These are phyloP conservation scores for Candida corydali DNA, from an alignment of 805 yeast species.

Conservation along the genomic window DNA sequence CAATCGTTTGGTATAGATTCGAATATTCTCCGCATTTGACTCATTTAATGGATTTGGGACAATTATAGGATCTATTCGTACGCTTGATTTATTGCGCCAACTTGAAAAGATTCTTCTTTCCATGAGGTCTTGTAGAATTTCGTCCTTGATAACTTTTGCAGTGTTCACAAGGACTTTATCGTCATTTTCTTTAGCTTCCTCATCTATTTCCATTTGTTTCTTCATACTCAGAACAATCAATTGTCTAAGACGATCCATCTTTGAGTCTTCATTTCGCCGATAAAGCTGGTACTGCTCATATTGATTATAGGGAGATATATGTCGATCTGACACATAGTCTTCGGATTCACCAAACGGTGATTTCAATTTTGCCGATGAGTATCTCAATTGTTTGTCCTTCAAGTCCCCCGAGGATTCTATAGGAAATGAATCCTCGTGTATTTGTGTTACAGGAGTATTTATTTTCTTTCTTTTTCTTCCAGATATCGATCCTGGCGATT, in stretches of 20 bases:
- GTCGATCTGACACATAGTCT: slow-evolving; percentile 21
- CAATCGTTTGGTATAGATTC: slow-evolving; percentile 43
- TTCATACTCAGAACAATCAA: slow-evolving; percentile 65
- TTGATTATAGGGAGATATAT: slow-evolving; percentile 22
- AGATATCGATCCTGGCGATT: slow-evolving; percentile 7
- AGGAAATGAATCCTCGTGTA: slow-evolving; percentile 17
- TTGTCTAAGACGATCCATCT: slow-evolving; percentile 62
- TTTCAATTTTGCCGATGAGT: slow-evolving; percentile 1
- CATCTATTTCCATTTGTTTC: slow-evolving; percentile 40
- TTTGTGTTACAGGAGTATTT: slow-evolving; percentile 22
- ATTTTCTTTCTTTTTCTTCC: slow-evolving; percentile 11
- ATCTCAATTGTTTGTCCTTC: neutral
- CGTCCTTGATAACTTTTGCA: slow-evolving; percentile 63
- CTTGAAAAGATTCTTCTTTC: slow-evolving; percentile 60
- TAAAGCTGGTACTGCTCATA: slow-evolving; percentile 10
- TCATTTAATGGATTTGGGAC: slow-evolving; percentile 60
- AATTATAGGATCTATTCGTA: slow-evolving; percentile 23
- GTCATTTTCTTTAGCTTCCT: slow-evolving; percentile 25
- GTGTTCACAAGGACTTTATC: slow-evolving; percentile 44
- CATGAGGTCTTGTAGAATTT: slow-evolving; percentile 52
- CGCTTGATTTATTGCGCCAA: slow-evolving; percentile 54
- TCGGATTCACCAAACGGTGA: slow-evolving; percentile 13
- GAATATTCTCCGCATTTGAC: slow-evolving; percentile 45
- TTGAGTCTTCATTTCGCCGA: slow-evolving; percentile 54
- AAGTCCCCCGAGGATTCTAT: slow-evolving; percentile 11